These are phyloP conservation scores for Limnanthes douglasii DNA, from an alignment of 345 rosid species.

Conservation along the genomic window DNA sequence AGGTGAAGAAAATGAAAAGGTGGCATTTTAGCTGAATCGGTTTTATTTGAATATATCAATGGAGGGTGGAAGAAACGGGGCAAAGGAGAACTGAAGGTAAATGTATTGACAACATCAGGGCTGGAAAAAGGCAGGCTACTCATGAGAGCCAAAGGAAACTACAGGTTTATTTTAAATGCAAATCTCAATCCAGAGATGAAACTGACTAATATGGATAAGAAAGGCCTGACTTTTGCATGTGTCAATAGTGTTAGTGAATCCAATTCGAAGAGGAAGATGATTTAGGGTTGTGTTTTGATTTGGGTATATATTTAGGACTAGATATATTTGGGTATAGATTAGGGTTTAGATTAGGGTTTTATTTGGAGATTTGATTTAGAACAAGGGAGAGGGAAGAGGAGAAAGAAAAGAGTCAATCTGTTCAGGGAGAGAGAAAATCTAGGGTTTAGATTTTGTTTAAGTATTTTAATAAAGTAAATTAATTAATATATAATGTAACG, in stretches of 20 bases:
- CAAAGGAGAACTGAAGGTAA: constrained; percentile 85
- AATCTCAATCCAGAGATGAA: constrained; percentile 86
- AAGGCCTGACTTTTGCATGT: constrained; percentile 87
- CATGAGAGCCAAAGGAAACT: constrained; percentile 90
- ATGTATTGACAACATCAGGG: constrained; percentile 45
- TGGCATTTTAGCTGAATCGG: constrained; percentile 63
- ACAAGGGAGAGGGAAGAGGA: too few species aligned
- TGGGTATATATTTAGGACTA: too few species aligned
- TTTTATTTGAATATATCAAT: constrained; percentile 54
- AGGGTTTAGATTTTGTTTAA: too few species aligned
- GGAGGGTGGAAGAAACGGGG: constrained; percentile 97
- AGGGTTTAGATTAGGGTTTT: too few species aligned
- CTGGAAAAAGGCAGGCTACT: constrained; percentile 51
- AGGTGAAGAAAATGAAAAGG: constrained; percentile 87
- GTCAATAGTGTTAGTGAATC: constrained; percentile 52
- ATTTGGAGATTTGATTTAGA: too few species aligned
- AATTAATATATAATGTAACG: too few species aligned
- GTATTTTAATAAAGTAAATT: too few species aligned
- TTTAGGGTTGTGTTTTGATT: too few species aligned
- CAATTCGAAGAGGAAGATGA: too few species aligned
- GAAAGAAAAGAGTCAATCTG: too few species aligned
- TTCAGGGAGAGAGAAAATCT: too few species aligned
- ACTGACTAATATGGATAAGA: constrained; percentile 88
- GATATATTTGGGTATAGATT: too few species aligned
- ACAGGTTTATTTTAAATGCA: constrained; percentile 79